Percentiles rank a stretch among this genome's conserved stretches.
Conservation (phyloP, 805 yeast genomes). For the Candida ipomoeae region DNA sequence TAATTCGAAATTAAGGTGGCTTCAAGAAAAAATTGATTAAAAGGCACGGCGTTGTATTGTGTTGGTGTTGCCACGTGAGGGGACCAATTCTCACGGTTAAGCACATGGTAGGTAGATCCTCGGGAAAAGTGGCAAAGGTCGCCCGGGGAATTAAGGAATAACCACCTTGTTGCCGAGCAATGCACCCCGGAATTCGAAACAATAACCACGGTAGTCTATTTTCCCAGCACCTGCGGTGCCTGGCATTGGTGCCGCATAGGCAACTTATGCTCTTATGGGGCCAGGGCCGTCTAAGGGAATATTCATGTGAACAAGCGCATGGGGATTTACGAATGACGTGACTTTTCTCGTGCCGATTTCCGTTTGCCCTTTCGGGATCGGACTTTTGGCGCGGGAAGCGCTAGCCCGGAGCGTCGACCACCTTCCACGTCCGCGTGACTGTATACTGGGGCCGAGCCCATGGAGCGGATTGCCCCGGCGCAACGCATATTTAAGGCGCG, state of each 20-base stretch:
- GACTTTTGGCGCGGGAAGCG: conserved; percentile 9
- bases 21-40: background rate
- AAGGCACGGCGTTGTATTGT: background rate
- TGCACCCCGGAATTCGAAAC: background rate
- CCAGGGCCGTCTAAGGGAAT: background rate
- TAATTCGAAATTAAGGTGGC: background rate
- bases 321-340: conserved; percentile 1
- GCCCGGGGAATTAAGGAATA: background rate
- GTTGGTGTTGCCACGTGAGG: background rate
- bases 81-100: background rate
- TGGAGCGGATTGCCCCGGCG: conserved; percentile 21
- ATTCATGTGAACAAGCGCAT: background rate
- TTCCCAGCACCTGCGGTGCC: background rate
- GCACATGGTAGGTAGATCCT: background rate
- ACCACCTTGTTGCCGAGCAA: background rate
- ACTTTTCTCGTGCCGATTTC: conserved; percentile 1
- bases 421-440: conserved; percentile 5
- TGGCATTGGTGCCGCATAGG: background rate
- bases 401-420: conserved; percentile 10
- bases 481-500: conserved; percentile 9
- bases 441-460: conserved; percentile 8
- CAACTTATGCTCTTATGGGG: conserved; percentile 2
- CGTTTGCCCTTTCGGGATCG: conserved; percentile 5
- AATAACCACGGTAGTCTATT: background rate
- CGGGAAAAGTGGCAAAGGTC: background rate